phyloP scores from a whole-genome alignment of 805 yeast genomes.

The Wickerhamiella lipophila region DNA sequence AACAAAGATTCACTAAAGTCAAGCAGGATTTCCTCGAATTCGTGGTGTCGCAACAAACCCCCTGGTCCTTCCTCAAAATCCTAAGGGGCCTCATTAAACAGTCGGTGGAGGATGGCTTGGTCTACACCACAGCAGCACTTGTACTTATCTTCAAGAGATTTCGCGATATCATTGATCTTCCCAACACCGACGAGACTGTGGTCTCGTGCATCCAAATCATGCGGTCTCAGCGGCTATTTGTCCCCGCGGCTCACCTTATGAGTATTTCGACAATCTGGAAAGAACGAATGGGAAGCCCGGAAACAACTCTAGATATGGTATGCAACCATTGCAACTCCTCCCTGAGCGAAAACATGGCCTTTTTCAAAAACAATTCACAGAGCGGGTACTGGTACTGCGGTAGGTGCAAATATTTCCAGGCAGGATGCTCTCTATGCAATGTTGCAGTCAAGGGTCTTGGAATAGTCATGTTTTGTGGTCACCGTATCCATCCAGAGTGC shows the following conservation, averaged over 20 bases:
- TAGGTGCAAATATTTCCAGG: constrained; percentile 45
- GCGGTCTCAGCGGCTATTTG: constrained; percentile 28
- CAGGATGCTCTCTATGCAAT: constrained; percentile 65
- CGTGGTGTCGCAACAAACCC: background rate
- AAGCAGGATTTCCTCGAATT: constrained; percentile 12
- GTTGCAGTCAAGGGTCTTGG: constrained; percentile 64
- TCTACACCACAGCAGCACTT: constrained; percentile 17
- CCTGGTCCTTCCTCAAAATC: constrained; percentile 21
- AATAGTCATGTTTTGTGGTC: constrained; percentile 65
- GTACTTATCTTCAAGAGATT: constrained; percentile 16
- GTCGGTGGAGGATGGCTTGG: constrained; percentile 14
- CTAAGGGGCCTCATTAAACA: constrained; percentile 10
- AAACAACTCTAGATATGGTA: constrained; percentile 37
- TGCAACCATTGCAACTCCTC: constrained; percentile 27
- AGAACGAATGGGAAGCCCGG: constrained; percentile 21
- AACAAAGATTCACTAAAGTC: constrained; percentile 11
- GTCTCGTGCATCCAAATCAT: constrained; percentile 15
- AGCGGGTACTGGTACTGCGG: constrained; percentile 83
- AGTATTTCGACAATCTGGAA: constrained; percentile 9
- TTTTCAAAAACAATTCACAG: constrained; percentile 25
- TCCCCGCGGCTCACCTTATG: constrained; percentile 44
- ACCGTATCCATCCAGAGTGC: constrained; percentile 74
- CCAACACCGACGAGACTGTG: constrained; percentile 15
- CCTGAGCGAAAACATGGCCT: constrained; percentile 25
- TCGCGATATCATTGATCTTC: constrained; percentile 10